phyloP scores from a whole-genome alignment of 2,329 filamentous ascomycete genomes.

The Clathrospora elynae region DNA sequence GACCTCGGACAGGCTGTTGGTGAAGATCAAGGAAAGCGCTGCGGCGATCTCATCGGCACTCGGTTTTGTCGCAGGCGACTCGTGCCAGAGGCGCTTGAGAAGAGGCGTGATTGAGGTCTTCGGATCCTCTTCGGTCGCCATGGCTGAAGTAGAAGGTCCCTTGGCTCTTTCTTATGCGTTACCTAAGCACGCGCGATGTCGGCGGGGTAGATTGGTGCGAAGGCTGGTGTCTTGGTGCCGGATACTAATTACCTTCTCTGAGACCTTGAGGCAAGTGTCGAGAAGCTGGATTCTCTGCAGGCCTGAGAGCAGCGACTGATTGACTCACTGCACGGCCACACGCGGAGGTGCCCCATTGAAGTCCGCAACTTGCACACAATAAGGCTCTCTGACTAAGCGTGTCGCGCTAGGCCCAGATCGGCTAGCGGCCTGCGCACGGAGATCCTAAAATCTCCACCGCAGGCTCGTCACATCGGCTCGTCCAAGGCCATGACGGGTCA shows the following conservation, averaged over 20 bases:
- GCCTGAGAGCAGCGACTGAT: conserved; percentile 16
- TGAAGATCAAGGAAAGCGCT: conserved; percentile 91
- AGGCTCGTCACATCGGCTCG: conserved; percentile 21
- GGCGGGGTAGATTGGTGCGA: conserved; percentile 19
- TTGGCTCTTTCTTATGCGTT: conserved; percentile 10
- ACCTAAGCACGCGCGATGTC: conserved; percentile 16
- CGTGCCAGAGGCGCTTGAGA: conserved; percentile 72
- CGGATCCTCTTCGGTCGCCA: conserved; percentile 35
- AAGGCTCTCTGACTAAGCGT: conserved; percentile 6
- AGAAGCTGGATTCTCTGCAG: neutral
- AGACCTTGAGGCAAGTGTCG: neutral
- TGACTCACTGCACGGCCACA: conserved; percentile 32
- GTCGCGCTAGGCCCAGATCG: conserved; percentile 23
- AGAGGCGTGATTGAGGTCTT: conserved; percentile 69
- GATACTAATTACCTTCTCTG: conserved; percentile 1
- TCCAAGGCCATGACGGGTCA: conserved; percentile 45
- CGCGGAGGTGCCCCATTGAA: conserved; percentile 24
- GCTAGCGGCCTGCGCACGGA: conserved; percentile 26
- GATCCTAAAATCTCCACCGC: conserved; percentile 20
- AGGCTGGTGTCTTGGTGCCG: conserved; percentile 1
- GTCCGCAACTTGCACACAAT: conserved; percentile 23
- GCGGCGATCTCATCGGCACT: conserved; percentile 81
- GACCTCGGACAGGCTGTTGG: conserved; percentile 82
- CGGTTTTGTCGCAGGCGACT: conserved; percentile 51
- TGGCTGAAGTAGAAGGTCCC: conserved; percentile 15